phyloP scores from a whole-genome alignment of 805 yeast genomes.

The Komagataella populi region DNA sequence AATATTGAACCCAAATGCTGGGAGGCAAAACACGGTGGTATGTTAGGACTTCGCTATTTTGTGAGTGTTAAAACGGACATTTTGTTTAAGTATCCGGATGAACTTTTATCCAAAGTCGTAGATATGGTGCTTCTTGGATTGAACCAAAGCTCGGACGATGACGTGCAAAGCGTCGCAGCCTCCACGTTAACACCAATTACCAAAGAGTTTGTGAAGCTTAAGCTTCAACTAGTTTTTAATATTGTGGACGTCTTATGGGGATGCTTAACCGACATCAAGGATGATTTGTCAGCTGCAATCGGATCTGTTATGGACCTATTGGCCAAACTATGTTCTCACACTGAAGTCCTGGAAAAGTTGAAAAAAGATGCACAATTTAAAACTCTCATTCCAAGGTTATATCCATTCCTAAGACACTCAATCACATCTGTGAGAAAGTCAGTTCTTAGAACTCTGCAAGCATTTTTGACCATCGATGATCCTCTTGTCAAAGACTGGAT shows the following conservation, averaged over 20 bases:
- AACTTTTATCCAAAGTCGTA: slow-evolving; percentile 57
- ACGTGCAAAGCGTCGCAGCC: slow-evolving; percentile 95
- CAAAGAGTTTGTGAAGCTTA: slow-evolving; percentile 62
- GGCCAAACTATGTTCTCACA: slow-evolving; percentile 75
- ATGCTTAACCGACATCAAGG: slow-evolving; percentile 70
- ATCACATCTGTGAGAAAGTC: slow-evolving; percentile 84
- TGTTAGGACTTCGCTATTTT: slow-evolving; percentile 83
- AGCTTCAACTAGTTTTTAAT: slow-evolving; percentile 32
- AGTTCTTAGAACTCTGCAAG: slow-evolving; percentile 65
- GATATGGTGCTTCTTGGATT: slow-evolving; percentile 81
- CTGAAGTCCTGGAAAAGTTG: slow-evolving; percentile 61
- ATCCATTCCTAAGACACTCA: slow-evolving; percentile 89
- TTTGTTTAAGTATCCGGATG: slow-evolving; percentile 38
- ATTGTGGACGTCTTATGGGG: slow-evolving; percentile 75
- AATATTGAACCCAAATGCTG: slow-evolving; percentile 35
- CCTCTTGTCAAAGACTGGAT: slow-evolving; percentile 51
- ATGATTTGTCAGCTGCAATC: slow-evolving; percentile 87
- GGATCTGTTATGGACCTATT: slow-evolving; percentile 93
- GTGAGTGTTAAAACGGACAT: slow-evolving; percentile 81
- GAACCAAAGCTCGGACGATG: slow-evolving; percentile 60
- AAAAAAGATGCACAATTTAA: slow-evolving; percentile 61
- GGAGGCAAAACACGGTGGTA: slow-evolving; percentile 98
- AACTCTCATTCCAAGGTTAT: slow-evolving; percentile 74
- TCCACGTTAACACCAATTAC: slow-evolving; percentile 87
- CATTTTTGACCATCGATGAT: slow-evolving; percentile 50